Conservation (phyloP, 1,284 basidiomycete genomes). For the Heterobasidion annosum region DNA sequence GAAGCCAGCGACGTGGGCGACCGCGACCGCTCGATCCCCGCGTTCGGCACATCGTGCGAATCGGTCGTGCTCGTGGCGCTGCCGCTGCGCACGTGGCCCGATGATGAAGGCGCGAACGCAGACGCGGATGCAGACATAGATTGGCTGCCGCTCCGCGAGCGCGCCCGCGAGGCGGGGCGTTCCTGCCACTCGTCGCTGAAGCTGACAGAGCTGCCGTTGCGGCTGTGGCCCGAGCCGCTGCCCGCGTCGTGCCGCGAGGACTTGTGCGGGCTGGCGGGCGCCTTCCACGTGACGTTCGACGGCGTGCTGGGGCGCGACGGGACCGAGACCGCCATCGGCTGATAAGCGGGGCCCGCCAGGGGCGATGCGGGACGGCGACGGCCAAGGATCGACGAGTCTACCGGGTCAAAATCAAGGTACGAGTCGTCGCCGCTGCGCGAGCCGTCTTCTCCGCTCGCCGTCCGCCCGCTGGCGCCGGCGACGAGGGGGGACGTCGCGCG, state of each 20-base stretch:
- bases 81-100: constrained; percentile 25
- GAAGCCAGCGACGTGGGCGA: constrained; percentile 19
- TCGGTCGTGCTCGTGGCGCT: constrained; percentile 16
- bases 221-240: constrained; percentile 35
- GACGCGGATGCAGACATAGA: not conserved
- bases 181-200: constrained; percentile 9
- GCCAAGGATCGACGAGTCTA: constrained; percentile 38
- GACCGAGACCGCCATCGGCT: constrained; percentile 44
- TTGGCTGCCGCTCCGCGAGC: constrained; percentile 7
- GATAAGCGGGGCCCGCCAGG: constrained; percentile 48
- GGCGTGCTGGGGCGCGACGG: constrained; percentile 62
- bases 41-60: constrained; percentile 22
- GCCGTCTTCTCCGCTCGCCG: constrained; percentile 16
- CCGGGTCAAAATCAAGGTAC: constrained; percentile 35
- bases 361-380: constrained; percentile 62
- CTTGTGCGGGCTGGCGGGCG: constrained; percentile 13
- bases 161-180: constrained; percentile 7
- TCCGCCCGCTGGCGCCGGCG: constrained; percentile 32
- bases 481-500: constrained; percentile 38
- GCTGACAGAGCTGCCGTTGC: constrained; percentile 42
- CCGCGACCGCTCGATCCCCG: constrained; percentile 28
- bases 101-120: not conserved
- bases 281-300: constrained; percentile 59
- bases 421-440: constrained; percentile 21
- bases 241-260: constrained; percentile 10